Evolutionary conservation across 2,329 filamentous ascomycete genomes (phyloP).

Genomic region (Fusarium sp.): DNA sequence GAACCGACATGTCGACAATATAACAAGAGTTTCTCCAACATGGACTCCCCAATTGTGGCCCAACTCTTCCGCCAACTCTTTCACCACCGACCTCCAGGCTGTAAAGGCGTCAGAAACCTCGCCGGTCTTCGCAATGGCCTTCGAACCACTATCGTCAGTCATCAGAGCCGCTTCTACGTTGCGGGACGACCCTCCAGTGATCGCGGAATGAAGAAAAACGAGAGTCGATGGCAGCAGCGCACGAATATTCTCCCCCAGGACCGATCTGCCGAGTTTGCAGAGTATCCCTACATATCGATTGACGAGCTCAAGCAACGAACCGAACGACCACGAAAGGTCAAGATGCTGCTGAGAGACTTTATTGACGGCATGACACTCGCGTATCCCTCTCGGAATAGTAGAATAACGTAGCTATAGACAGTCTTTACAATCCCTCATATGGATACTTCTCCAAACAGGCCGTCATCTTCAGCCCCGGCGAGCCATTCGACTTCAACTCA

Average conservation of each 20-base stretch:
- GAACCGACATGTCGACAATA: constrained; percentile 19
- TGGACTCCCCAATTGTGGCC: constrained; percentile 84
- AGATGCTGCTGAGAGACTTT: constrained; percentile 98
- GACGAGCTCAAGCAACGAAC: constrained; percentile 76
- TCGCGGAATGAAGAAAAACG: constrained; percentile 60
- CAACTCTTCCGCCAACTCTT: constrained; percentile 89
- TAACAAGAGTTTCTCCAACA: constrained; percentile 49
- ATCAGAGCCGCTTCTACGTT: constrained; percentile 44
- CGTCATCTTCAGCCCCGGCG: constrained; percentile 92
- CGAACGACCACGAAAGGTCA: constrained; percentile 85
- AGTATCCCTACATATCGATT: constrained; percentile 87
- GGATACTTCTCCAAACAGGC: constrained; percentile 97
- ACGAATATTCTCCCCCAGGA: constrained; percentile 79
- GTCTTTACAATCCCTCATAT: constrained; percentile 92
- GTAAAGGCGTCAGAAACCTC: constrained; percentile 44
- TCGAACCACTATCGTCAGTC: constrained; percentile 7
- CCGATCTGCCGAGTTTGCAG: constrained; percentile 80
- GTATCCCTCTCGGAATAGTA: constrained; percentile 10
- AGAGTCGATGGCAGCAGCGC: constrained; percentile 87
- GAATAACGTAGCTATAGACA: constrained; percentile 66
- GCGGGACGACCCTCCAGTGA: constrained; percentile 47
- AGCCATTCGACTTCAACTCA: constrained; percentile 86
- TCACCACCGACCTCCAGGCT: constrained; percentile 62
- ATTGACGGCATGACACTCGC: constrained; percentile 76
- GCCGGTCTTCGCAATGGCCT: constrained; percentile 39